Conservation (phyloP, 1,284 basidiomycete genomes). For the Rhodotorula sp. region DNA sequence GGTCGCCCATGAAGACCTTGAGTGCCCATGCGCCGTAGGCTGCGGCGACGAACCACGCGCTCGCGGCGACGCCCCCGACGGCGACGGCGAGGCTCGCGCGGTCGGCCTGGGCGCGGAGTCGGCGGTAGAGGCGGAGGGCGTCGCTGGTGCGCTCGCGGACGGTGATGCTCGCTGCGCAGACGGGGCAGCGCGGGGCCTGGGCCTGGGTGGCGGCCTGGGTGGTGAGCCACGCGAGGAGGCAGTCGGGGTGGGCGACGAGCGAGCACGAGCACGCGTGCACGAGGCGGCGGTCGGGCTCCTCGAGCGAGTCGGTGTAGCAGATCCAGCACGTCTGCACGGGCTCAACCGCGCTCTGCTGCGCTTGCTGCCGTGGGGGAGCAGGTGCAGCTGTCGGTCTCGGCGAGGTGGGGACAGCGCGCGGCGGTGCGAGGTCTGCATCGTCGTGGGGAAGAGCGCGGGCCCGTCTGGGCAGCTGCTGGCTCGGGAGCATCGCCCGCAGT, state of each 20-base stretch:
- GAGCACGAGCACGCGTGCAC: slow-evolving; percentile 76
- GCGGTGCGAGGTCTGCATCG: too few species aligned
- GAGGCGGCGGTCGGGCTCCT: background rate
- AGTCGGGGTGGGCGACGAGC: slow-evolving; percentile 67
- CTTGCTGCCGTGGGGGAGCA: background rate
- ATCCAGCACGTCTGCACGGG: slow-evolving; percentile 34
- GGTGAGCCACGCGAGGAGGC: slow-evolving; percentile 73
- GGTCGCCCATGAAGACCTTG: slow-evolving; percentile 61
- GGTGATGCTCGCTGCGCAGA: slow-evolving; percentile 67
- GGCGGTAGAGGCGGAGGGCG: slow-evolving; percentile 55
- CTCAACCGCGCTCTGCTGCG: background rate
- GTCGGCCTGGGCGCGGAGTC: slow-evolving; percentile 50
- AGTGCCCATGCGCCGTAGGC: slow-evolving; percentile 73
- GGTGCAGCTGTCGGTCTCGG: background rate
- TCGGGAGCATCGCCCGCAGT: too few species aligned
- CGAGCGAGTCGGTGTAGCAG: slow-evolving; percentile 28
- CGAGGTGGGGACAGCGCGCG: background rate
- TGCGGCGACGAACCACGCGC: slow-evolving; percentile 65
- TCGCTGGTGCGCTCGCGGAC: slow-evolving; percentile 64
- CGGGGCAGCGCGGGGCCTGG: slow-evolving; percentile 62
- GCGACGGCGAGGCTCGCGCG: slow-evolving; percentile 5
- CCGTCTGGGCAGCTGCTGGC: too few species aligned
- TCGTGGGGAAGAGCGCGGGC: too few species aligned
- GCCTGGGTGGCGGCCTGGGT: slow-evolving; percentile 60
- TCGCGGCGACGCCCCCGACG: slow-evolving; percentile 45